Base-by-base conservation (phyloP, 1,139 yeast species). In the Lodderomyces beijingensis region DNA sequence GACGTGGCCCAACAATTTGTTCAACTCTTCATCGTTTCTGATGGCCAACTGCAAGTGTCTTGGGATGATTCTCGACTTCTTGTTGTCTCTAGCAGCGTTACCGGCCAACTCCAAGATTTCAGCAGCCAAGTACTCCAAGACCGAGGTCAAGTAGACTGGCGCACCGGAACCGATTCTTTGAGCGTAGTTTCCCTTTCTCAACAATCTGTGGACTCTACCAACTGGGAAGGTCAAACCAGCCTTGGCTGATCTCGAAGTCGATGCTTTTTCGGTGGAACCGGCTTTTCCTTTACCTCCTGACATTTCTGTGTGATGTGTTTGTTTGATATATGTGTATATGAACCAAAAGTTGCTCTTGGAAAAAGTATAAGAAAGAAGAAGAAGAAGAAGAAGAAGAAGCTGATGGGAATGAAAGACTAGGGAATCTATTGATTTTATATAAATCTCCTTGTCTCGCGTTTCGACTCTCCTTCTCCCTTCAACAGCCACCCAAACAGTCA, bases 1-100 rank as follows among this genome's bases (percentile, higher is more conserved):
- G 53, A 86, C 95, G 63, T 84, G 88, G 61, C 98, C 97, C 53
- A 86, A 75, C 57, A 67, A 67, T 57, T 68, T 67, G 64, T 66
- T 69, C 54, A 69, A 63, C 54, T 66, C 74, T 55, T 65, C 74
- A 65, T 68, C 74, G 53, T 66, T 66, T 69, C 74, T 68, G 62
- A 62, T 68, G 60, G 74, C 74, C 57, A 64, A 64, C 57, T 71
- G 74, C 59, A 64, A 62, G 55, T 62, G 70, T 62, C 73, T 65
- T 58, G 73, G 70, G 57, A 70, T 70, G 40, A 73, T 68, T 73
- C 77, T 70, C 60, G 74, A 57, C 63, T 70, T 69, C 59, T 67
- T 71, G 66, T 68, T 68, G 70, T 74, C 70, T 59, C 77, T 65
- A 42, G 67, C 78, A 57, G 72, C 77, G 64, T 69, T 70, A 66